Percentiles rank a stretch among this genome's conserved stretches.
Evolutionary conservation across 1,284 basidiomycete species (phyloP).

Genomic region (Pseudozyma hubeiensis): DNA sequence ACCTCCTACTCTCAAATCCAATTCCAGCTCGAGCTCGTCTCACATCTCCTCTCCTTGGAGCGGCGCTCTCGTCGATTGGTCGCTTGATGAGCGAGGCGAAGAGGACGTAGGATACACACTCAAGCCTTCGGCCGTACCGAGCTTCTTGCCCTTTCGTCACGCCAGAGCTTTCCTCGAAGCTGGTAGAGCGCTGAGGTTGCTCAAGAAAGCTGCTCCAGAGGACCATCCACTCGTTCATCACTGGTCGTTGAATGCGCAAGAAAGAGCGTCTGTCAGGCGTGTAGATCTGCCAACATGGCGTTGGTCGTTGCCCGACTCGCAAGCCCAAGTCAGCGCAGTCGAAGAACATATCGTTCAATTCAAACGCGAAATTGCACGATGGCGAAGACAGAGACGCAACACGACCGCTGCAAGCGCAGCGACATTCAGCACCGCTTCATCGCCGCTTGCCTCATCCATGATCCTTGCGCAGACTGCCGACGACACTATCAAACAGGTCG

Average conservation of each 20-base stretch:
- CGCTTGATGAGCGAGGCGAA: conserved; percentile 51
- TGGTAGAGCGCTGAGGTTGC: conserved; percentile 49
- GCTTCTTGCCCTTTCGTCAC: conserved; percentile 38
- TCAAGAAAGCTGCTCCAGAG: conserved; percentile 51
- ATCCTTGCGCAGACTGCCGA: not conserved
- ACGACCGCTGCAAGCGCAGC: not conserved
- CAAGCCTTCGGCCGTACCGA: conserved; percentile 48
- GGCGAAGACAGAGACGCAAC: conserved; percentile 36
- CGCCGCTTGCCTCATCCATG: conserved; percentile 16
- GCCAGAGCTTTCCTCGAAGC: conserved; percentile 54
- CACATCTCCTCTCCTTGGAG: conserved; percentile 44
- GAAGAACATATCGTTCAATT: conserved; percentile 30
- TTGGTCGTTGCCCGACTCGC: conserved; percentile 20
- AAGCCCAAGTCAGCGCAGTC: conserved; percentile 12
- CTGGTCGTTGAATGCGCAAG: conserved; percentile 21
- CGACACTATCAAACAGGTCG: not conserved
- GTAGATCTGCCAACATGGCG: conserved; percentile 47
- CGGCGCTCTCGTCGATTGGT: conserved; percentile 53
- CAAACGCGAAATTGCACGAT: conserved; percentile 36
- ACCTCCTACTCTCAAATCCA: conserved; percentile 5
- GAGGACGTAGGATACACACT: conserved; percentile 55
- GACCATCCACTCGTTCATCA: conserved; percentile 52
- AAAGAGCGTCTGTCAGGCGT: not conserved
- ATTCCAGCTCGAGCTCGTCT: not conserved
- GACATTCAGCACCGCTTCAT: not conserved